Base-by-base conservation (phyloP, 1,139 yeast species). In the Arxiozyma telluris region DNA sequence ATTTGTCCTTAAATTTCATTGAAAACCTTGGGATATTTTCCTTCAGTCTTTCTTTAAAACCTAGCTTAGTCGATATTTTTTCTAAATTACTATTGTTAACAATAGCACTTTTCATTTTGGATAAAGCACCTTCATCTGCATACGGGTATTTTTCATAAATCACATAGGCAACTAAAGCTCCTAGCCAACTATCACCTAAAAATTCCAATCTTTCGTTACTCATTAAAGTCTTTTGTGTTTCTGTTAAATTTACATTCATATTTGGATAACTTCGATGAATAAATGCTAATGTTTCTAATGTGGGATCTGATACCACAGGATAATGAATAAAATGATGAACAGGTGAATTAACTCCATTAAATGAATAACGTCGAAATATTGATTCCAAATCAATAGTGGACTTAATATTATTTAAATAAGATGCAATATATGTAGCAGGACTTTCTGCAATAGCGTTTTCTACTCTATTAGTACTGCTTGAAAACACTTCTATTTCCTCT, bases 141-240 rank as follows among this genome's bases (percentile, higher is more conserved):
- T 76, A 71, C 0, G 93, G 89, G 61, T 83, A 84, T 57, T 78
- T 70, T 30, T 76, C 73, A 61, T 76, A 87, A 20, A 87, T 73
- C 47, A 86, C 74, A 53, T 79, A 73, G 0, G 96, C 83, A 22
- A 86, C 82, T 51, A 83, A 72, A 57, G 79, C 80, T 64, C 88
- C 87, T 57, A 90, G 72, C 50, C 88, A 79, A 1, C 96, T 83
- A 71, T 91, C 97, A 21, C 97, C 98, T 41, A 88, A 71, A 64
- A 88, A 91, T 68, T 91, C 98, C 43, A 90, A 75, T 51, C 97
- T 75, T 71, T 91, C 97, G 68, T 90, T 88, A 63, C 56, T 50
- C 52, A 58, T 54, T 4, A 53, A 44, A 4, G 53, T 59, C 52
- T 51, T 59, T 42, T 57, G 55, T 11, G 48, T 42, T 39, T 57